phyloP scores from a whole-genome alignment of 257 asterid species.

The Lycium barbarum region DNA sequence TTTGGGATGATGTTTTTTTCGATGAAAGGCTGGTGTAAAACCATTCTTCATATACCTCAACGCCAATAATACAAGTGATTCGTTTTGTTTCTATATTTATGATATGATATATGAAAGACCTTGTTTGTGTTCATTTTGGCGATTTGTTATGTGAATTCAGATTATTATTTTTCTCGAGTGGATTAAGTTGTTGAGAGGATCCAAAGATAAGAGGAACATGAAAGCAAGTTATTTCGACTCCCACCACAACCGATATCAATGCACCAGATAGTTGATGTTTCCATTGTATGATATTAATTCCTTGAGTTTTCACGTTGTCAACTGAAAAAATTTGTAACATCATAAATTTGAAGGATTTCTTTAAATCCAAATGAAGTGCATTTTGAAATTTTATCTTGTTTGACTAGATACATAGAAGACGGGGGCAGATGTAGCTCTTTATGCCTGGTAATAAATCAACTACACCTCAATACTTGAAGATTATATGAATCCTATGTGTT shows the following conservation, averaged over 20 bases:
- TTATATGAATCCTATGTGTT: not conserved
- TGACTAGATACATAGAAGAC: not conserved
- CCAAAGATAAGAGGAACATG: not conserved
- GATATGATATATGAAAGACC: not conserved
- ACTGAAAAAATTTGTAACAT: no score
- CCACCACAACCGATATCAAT: not conserved
- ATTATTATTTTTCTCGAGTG: not conserved
- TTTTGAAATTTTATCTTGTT: not conserved
- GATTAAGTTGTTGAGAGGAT: not conserved
- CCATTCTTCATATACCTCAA: not conserved
- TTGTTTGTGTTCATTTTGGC: not conserved
- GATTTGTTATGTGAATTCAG: not conserved
- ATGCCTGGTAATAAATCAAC: not conserved
- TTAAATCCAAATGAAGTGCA: not conserved
- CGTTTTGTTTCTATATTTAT: not conserved
- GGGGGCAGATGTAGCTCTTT: not conserved
- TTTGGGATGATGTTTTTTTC: not conserved
- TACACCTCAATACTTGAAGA: not conserved
- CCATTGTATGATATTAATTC: not conserved
- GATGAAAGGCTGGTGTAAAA: not conserved
- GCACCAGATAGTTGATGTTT: not conserved
- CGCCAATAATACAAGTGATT: not conserved
- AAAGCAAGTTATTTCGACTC: not conserved
- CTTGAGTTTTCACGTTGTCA: not conserved
- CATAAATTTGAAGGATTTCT: not conserved